Conservation (phyloP, 2,329 filamentous ascomycete species). For the Ascomycota sp. region DNA sequence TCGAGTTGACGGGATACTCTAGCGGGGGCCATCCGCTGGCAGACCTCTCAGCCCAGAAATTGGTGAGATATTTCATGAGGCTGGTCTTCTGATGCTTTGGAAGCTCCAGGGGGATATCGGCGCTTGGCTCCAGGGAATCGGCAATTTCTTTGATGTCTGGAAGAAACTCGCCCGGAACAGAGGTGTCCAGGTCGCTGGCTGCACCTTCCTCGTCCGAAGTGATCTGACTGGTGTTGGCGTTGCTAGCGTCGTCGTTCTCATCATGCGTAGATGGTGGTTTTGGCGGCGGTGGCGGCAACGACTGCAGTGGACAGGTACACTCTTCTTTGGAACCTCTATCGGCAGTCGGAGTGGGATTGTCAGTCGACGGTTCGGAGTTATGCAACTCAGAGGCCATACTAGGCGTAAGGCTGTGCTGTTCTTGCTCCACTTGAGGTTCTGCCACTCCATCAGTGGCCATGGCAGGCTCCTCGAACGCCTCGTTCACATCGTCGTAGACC, state of each 20-base stretch:
- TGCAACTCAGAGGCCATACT: conserved; percentile 5
- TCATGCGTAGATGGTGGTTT: conserved; percentile 1
- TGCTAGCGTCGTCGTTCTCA: conserved; percentile 10
- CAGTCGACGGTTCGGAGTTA: conserved; percentile 5
- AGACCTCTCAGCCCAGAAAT: conserved; percentile 95
- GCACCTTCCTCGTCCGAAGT: conserved; percentile 49
- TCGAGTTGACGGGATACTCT: conserved; percentile 74
- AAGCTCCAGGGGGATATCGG: conserved; percentile 48
- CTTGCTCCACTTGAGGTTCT: conserved; percentile 4
- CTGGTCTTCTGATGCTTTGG: conserved; percentile 87
- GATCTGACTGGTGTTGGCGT: conserved; percentile 22
- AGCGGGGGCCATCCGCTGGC: conserved; percentile 84
- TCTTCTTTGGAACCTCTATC: conserved; percentile 4
- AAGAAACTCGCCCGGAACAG: conserved; percentile 46
- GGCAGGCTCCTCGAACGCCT: conserved; percentile 69
- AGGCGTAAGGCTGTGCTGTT: conserved; percentile 5
- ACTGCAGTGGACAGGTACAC: not conserved
- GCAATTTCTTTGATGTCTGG: conserved; percentile 42
- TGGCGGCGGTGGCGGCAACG: not conserved
- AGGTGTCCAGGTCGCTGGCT: conserved; percentile 53
- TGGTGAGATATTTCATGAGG: conserved; percentile 84
- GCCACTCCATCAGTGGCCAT: conserved; percentile 28
- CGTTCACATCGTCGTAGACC: conserved; percentile 82
- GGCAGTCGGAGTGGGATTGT: not conserved
- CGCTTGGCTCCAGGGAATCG: conserved; percentile 38